Evolutionary conservation across 179 eudicot genomes (phyloP).

Genomic region (Spinacia oleracea): DNA sequence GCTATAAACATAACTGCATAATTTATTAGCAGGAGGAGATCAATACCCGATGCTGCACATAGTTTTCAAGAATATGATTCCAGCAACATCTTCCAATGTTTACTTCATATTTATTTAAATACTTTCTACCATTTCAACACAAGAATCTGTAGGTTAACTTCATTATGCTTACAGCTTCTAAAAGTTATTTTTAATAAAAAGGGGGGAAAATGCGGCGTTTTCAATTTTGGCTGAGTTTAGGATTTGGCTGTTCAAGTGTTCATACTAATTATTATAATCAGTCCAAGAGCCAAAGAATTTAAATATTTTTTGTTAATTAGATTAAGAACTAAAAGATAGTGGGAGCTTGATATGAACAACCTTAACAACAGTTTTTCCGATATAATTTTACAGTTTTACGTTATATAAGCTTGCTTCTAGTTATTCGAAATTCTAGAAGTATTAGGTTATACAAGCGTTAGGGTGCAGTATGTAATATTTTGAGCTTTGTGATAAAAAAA

Average conservation of each 20-base stretch:
- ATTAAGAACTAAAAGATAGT: too few species aligned
- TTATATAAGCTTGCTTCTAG: too few species aligned
- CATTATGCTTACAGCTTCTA: background rate
- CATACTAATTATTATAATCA: background rate
- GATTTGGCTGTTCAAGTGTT: background rate
- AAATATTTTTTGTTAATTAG: too few species aligned
- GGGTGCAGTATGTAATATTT: too few species aligned
- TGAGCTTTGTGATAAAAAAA: too few species aligned
- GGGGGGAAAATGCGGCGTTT: too few species aligned
- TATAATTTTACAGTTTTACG: too few species aligned
- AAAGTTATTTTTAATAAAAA: too few species aligned
- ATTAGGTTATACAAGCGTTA: too few species aligned
- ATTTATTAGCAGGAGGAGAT: background rate
- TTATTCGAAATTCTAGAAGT: too few species aligned
- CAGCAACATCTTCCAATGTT: background rate
- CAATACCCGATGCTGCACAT: background rate
- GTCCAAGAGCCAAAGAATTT: background rate
- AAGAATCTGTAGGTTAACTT: background rate
- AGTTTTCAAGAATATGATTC: background rate
- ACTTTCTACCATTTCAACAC: background rate
- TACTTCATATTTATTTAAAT: background rate
- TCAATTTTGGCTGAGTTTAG: background rate
- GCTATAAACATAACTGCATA: background rate
- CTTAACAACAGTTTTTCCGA: too few species aligned
- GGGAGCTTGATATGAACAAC: too few species aligned